These are phyloP conservation scores for Quercus glauca DNA, from an alignment of 306 rosid species.

Conservation along the genomic window DNA sequence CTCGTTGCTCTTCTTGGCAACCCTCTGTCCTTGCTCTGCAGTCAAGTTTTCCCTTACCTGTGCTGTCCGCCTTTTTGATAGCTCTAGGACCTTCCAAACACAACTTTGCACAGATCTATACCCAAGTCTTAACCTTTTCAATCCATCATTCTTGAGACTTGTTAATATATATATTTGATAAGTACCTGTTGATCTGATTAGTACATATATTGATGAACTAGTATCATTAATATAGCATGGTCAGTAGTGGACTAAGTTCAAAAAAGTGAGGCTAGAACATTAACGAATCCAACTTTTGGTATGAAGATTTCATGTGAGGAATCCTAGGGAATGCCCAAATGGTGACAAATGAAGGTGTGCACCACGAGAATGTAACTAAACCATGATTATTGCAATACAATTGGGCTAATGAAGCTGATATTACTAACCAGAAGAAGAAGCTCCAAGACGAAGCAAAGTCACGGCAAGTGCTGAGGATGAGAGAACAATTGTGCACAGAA, in stretches of 20 bases:
- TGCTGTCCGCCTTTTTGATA: too few relatives aligned
- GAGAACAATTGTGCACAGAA: constrained; percentile 25
- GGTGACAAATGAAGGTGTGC: not conserved
- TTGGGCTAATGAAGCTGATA: not conserved
- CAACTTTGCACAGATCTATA: too few relatives aligned
- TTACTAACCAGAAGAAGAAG: constrained; percentile 27
- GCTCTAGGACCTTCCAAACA: too few relatives aligned
- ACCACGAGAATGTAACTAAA: not conserved
- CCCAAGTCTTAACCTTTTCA: too few relatives aligned
- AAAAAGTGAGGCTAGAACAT: not conserved
- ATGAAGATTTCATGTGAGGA: too few relatives aligned
- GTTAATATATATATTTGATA: too few relatives aligned
- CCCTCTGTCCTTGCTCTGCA: too few relatives aligned
- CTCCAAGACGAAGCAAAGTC: constrained; percentile 7
- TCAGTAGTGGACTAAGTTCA: not conserved
- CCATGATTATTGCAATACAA: not conserved
- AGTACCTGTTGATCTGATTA: too few relatives aligned
- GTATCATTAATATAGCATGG: not conserved
- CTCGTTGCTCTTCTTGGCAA: too few relatives aligned
- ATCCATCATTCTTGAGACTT: too few relatives aligned
- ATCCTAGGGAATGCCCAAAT: too few relatives aligned
- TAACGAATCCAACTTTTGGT: not conserved
- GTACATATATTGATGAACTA: not conserved
- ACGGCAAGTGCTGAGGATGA: constrained; percentile 21
- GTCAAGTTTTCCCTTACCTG: too few relatives aligned